Evolutionary conservation across 2,329 filamentous ascomycete species (phyloP), one percentile per base, ranked within the genome.

Genomic region (Aspergillus tubingensis): DNA sequence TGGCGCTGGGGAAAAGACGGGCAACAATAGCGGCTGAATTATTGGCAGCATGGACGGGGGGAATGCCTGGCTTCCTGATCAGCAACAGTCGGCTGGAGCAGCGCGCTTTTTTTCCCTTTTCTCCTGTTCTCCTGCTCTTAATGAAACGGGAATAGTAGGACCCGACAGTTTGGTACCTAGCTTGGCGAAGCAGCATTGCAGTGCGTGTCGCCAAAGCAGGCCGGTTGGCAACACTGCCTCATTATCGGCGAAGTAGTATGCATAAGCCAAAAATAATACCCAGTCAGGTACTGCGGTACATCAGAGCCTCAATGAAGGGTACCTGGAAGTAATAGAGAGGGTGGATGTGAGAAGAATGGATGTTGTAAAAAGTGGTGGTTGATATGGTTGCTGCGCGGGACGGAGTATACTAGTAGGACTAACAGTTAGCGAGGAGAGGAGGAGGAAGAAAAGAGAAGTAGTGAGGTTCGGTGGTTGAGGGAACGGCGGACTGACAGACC

Each of bases 181-280:
- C 68, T 72, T 73, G 71, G 70, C 70, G 65, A 73, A 64, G 55
- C 62, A 67, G 69, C 73, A 71, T 71, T 73, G 70, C 70, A 71
- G 72, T 73, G 70, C 70, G 69, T 68, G 65, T 71, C 65, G 61
- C 66, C 62, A 62, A 51, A 55, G 65, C 59, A 64, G 19, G 19
- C 17, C 41, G 68, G 68, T 67, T 68, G 65, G 67, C 63, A 67
- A 67, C 70, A 71, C 69, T 70, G 71, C 67, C 68, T 67, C 66
- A 48, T 30, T 60, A 51, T 61, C 53, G 58, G 36, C 19, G 50
- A 41, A 41, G 19, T 15, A 36, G 32, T 36, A 41, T 10, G 10
- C 25, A 13, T 8, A 38, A 13, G n/a, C 41, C 17, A 19, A 21
- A 44, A 44, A 44, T 44, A 21, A 44, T 44, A 21, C 17, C 19